Evolutionary conservation across 805 yeast species (phyloP), one percentile per base, ranked within the genome.

Genomic region (Cyberlindnera maritima): DNA sequence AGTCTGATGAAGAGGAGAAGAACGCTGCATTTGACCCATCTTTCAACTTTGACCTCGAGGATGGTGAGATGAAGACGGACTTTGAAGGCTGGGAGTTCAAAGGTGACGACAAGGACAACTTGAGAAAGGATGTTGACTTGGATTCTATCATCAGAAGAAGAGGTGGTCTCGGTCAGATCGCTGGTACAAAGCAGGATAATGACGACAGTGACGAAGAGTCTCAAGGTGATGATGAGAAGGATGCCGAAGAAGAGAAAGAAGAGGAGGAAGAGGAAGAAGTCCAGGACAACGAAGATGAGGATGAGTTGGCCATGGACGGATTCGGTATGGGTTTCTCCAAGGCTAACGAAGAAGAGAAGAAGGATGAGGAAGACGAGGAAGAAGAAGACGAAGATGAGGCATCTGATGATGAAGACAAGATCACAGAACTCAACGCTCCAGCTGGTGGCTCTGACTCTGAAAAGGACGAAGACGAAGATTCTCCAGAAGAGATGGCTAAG

Each of bases 81-180:
- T 81, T 83, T 44, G 80, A 78, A 47, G 96, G 96, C 4, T 90
- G 97, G 97, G 89, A 89, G 56, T 88, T 90, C 61, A 78, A 75
- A 35, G 80, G 79, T 45, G 80, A 76, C 33, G 70, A 52, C 26
- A 60, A 50, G 4, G 52, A 41, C 14, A 10, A 32, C 33, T 34
- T 52, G 9, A 73, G 61, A 46, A 79, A 76, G 52, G 88, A 83
- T 50, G 96, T 89, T 9, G 96, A 92, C 70, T 74, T 92, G 51
- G 97, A 92, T 59, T 81, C 82, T 13, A 92, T 92, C 44, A 86
- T 92, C 56, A 81, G 84, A 68, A 77, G 91, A 65, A 91, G 88
- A 58, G 96, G 97, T 64, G 88, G 96, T 36, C 70, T 84, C 45
- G 70, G 77, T 5, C 77, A 79, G 43, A 60, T 80, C 45, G 81